Conservation (phyloP, 1,139 yeast genomes). For the Yamadazyma membranifaciens region DNA sequence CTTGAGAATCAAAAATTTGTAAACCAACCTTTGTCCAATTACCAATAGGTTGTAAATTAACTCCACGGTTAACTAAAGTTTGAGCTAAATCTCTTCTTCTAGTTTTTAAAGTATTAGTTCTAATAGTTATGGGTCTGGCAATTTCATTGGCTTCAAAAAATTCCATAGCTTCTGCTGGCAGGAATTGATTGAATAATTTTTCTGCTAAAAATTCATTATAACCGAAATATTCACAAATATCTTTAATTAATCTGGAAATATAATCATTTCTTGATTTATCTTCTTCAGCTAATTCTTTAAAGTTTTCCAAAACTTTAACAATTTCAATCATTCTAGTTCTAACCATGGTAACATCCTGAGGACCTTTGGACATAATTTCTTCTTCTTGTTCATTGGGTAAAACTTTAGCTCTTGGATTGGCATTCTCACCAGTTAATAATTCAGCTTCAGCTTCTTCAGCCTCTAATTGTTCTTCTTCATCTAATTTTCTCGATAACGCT, state of each 20-base stretch:
- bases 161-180: constrained; percentile 96
- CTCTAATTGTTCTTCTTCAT: constrained; percentile 69
- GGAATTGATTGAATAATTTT: constrained; percentile 82
- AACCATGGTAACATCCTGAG: constrained; percentile 74
- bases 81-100: constrained; percentile 97
- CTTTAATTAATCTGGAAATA: constrained; percentile 70
- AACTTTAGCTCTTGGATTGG: constrained; percentile 70
- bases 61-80: constrained; percentile 93
- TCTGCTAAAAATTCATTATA: constrained; percentile 94
- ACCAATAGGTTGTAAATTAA: constrained; percentile 94
- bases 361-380: constrained; percentile 46
- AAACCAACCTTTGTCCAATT: constrained; percentile 98
- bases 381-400: constrained; percentile 65
- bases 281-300: constrained; percentile 78
- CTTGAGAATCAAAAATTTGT: constrained; percentile 96
- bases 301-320: constrained; percentile 92
- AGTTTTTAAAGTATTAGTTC: constrained; percentile 93
- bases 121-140: constrained; percentile 91
- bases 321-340: constrained; percentile 95
- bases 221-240: constrained; percentile 94
- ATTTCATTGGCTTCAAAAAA: constrained; percentile 98
- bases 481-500: constrained; percentile 66
- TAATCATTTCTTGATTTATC: constrained; percentile 86
- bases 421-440: constrained; percentile 54
- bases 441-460: constrained; percentile 80